Conservation (phyloP, 805 yeast genomes). For the Metschnikowia lochheadii region DNA sequence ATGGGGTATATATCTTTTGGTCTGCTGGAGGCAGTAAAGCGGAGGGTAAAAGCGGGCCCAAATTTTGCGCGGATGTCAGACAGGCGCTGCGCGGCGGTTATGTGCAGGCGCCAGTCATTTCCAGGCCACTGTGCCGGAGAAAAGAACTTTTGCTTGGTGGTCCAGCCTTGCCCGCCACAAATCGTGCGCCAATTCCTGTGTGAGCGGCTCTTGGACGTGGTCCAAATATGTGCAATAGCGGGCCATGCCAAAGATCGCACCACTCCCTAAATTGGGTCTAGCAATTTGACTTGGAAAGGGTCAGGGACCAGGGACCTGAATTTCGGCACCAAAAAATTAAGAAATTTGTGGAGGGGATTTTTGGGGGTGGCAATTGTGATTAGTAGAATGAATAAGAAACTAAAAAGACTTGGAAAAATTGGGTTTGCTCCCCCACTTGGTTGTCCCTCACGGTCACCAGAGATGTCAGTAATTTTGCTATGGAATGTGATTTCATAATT, state of each 20-base stretch:
- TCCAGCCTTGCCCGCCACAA: not conserved
- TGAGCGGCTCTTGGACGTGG: not conserved
- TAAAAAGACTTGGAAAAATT: too few relatives aligned
- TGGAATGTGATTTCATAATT: not conserved
- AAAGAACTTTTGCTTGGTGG: not conserved
- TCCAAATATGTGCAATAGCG: not conserved
- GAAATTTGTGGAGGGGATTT: too few relatives aligned
- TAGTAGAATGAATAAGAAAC: too few relatives aligned
- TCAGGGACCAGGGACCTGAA: too few relatives aligned
- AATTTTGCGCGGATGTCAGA: constrained; percentile 1
- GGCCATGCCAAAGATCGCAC: not conserved
- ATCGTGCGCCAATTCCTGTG: not conserved
- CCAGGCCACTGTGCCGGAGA: not conserved
- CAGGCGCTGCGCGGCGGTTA: not conserved
- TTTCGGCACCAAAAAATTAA: too few relatives aligned
- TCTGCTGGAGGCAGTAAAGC: not conserved
- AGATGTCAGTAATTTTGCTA: not conserved
- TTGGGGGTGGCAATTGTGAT: too few relatives aligned
- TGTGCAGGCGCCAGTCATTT: not conserved
- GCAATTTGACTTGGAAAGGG: too few relatives aligned
- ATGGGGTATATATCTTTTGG: not conserved
- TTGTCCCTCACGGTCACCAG: too few relatives aligned
- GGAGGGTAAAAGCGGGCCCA: constrained; percentile 1
- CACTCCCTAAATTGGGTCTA: not conserved
- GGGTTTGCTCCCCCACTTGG: too few relatives aligned